Percentiles rank a stretch among this genome's conserved stretches.
These are phyloP conservation scores for Alternaria longipes DNA, from an alignment of 2,329 filamentous ascomycete species.

Conservation along the genomic window DNA sequence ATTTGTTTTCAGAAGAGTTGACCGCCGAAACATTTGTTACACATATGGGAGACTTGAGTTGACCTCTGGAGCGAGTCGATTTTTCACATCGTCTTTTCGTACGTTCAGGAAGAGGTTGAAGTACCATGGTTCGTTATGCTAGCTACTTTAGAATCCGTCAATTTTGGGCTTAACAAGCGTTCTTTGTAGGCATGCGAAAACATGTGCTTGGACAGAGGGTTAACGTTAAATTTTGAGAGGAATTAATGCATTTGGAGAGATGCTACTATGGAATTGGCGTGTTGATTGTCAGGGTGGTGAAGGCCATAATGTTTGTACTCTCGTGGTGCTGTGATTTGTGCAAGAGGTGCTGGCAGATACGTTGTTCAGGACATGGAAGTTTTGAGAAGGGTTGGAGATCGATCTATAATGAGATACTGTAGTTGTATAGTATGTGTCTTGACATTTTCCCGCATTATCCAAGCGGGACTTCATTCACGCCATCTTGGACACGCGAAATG, in stretches of 20 bases:
- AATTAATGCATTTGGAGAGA: no score
- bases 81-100: slow-evolving; percentile 4
- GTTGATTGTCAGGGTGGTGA: not conserved
- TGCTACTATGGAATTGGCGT: not conserved
- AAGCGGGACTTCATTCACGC: not conserved
- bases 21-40: not conserved
- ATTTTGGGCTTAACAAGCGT: not conserved
- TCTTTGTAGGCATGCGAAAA: no score
- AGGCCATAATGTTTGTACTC: slow-evolving; percentile 8
- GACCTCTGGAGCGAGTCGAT: not conserved
- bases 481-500: not conserved
- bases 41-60: not conserved
- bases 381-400: not conserved
- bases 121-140: slow-evolving; percentile 1
- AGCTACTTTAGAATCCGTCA: not conserved
- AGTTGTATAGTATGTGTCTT: not conserved
- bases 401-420: not conserved
- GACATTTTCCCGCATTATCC: not conserved
- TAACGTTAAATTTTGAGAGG: no score
- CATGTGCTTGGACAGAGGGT: no score
- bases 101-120: not conserved
- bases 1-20: not conserved
- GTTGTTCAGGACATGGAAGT: not conserved
- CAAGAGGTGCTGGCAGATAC: not conserved
- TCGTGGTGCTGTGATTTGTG: slow-evolving; percentile 1